A percentile compares a stretch with the other conserved stretches of the same genome.
Conservation (phyloP, 495 filamentous ascomycete genomes). For the Lepidopterella palustris region DNA sequence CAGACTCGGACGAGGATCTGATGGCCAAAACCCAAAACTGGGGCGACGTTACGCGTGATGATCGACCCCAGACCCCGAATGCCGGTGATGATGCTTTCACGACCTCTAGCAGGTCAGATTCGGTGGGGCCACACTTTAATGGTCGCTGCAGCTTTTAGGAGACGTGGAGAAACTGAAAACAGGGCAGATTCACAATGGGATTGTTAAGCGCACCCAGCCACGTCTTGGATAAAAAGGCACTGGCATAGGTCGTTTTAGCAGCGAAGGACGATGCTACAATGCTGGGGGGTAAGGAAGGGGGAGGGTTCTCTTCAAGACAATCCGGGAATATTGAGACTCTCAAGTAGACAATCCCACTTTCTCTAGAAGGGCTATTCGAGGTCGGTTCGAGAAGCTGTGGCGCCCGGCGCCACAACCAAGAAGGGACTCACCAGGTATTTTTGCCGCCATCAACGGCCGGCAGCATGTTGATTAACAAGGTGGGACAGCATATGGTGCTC, state of each 20-base stretch:
- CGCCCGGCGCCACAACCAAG: slow-evolving; percentile 20
- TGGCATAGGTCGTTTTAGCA: neutral
- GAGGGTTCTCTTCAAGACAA: neutral
- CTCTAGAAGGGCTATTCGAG: neutral
- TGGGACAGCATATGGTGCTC: slow-evolving; percentile 10
- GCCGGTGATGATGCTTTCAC: slow-evolving; percentile 1
- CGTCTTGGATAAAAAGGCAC: neutral
- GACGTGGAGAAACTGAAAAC: neutral
- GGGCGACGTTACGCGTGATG: slow-evolving; percentile 25
- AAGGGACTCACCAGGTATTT: slow-evolving; percentile 11
- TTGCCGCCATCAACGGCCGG: slow-evolving; percentile 15
- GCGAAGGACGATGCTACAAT: neutral
- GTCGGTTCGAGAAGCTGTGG: slow-evolving; percentile 17
- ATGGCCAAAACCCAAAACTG: slow-evolving; percentile 5
- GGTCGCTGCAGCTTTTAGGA: neutral
- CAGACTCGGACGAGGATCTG: slow-evolving; percentile 7
- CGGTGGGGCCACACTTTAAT: slow-evolving; percentile 2
- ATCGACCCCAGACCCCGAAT: slow-evolving; percentile 18
- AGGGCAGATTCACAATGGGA: neutral
- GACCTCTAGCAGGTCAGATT: neutral
- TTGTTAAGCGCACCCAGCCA: neutral
- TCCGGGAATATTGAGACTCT: neutral
- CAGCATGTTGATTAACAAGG: slow-evolving; percentile 11
- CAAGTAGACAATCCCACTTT: neutral
- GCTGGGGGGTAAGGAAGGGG: neutral